Percentiles rank a stretch among this genome's conserved stretches.
phyloP scores from a whole-genome alignment of 2,329 filamentous ascomycete species.

The Penicillium fuscoglaucum region DNA sequence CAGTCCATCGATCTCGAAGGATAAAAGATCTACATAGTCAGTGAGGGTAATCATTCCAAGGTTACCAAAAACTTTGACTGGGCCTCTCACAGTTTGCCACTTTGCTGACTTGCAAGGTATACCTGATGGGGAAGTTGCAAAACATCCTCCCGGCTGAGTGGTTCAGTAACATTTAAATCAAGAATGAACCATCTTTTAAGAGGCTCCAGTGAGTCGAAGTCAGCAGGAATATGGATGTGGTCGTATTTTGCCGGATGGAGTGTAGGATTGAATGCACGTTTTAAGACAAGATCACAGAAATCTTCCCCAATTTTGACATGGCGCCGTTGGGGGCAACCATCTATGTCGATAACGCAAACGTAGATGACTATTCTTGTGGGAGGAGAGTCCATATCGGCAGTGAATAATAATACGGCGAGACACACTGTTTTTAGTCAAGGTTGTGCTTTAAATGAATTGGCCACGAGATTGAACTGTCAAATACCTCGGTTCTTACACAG shows the following conservation, averaged over 20 bases:
- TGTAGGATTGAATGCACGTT: constrained; percentile 15
- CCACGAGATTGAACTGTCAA: too few species aligned
- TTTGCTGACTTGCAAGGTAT: constrained; percentile 23
- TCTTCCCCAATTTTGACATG: constrained; percentile 19
- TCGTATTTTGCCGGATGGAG: constrained; percentile 20
- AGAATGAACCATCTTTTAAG: constrained; percentile 25
- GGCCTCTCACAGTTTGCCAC: constrained; percentile 17
- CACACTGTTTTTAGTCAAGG: not conserved
- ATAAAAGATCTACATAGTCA: constrained; percentile 6
- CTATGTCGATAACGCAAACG: constrained; percentile 22
- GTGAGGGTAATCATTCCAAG: not conserved
- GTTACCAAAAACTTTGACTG: too few species aligned
- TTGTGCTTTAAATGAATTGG: too few species aligned
- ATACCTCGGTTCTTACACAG: too few species aligned
- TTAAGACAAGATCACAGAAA: constrained; percentile 14
- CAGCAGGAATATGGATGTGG: constrained; percentile 23
- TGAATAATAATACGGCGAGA: not conserved
- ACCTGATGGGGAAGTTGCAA: constrained; percentile 19
- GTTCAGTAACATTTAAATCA: constrained; percentile 16
- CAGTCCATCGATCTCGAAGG: constrained; percentile 12
- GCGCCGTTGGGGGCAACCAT: constrained; percentile 20
- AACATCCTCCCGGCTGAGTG: constrained; percentile 13
- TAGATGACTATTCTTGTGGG: constrained; percentile 18
- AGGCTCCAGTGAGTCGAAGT: constrained; percentile 19
- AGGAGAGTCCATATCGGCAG: not conserved